These are phyloP conservation scores for Boletus edulis DNA, from an alignment of 768 basidiomycete genomes.

Conservation along the genomic window DNA sequence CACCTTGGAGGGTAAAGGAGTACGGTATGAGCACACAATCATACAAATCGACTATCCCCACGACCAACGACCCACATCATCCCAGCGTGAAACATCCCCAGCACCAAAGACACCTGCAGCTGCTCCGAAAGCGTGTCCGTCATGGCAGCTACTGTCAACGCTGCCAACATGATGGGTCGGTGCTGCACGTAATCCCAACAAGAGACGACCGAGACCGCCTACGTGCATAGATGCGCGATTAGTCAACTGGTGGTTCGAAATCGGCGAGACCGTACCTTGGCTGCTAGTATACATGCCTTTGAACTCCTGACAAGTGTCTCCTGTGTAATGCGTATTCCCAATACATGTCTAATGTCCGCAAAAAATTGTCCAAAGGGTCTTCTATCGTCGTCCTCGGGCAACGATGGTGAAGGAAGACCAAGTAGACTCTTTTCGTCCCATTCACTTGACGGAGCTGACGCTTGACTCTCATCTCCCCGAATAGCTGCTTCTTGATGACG, in stretches of 20 bases:
- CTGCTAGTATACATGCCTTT: slow-evolving; percentile 36
- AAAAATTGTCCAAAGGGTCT: background rate
- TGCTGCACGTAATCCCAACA: slow-evolving; percentile 23
- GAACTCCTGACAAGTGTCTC: slow-evolving; percentile 26
- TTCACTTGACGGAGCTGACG: background rate
- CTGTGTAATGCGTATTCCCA: slow-evolving; percentile 12
- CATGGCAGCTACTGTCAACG: slow-evolving; percentile 38
- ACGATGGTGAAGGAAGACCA: slow-evolving; percentile 13
- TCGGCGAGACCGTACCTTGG: slow-evolving; percentile 29
- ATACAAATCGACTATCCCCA: background rate
- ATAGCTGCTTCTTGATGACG: background rate
- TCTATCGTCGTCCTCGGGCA: background rate
- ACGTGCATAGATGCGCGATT: background rate
- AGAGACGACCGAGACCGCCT: slow-evolving; percentile 27
- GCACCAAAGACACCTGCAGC: slow-evolving; percentile 34
- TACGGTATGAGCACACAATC: background rate
- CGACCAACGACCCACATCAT: slow-evolving; percentile 18
- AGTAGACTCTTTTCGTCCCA: slow-evolving; percentile 14
- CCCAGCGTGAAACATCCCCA: slow-evolving; percentile 41
- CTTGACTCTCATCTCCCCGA: background rate
- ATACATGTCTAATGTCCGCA: background rate
- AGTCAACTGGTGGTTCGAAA: background rate
- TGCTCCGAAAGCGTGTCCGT: slow-evolving; percentile 46
- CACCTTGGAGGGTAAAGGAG: background rate
- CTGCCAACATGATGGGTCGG: slow-evolving; percentile 24